Percentiles rank a stretch among this genome's conserved stretches.
Conservation (phyloP, 73 alveolate species). For the Paramecium pentaurelia region DNA sequence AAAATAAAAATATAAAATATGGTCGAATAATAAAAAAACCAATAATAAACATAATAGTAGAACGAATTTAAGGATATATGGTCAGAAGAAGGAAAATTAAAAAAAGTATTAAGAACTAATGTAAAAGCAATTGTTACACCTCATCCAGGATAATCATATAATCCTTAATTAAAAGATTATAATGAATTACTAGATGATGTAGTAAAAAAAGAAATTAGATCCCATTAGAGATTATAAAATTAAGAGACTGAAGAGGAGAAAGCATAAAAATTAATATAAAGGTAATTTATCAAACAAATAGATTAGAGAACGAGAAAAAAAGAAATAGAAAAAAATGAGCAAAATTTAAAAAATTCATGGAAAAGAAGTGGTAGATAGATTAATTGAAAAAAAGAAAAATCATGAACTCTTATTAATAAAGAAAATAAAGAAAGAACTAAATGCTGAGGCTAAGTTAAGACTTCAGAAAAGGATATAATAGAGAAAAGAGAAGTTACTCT, state of each 20-base stretch:
- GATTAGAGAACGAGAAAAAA: background rate
- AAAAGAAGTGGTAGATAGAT: background rate
- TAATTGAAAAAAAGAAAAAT: background rate
- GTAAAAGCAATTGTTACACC: background rate
- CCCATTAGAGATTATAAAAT: background rate
- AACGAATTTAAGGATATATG: background rate
- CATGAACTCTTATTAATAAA: background rate
- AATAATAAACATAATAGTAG: background rate
- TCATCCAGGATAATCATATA: conserved; percentile 47
- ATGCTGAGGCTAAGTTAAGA: background rate
- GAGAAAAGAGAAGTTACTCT: background rate
- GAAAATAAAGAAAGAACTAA: background rate
- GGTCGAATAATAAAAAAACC: background rate
- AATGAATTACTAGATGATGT: background rate
- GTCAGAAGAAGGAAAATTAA: background rate
- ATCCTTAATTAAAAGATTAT: background rate
- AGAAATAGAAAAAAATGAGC: background rate
- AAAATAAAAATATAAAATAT: background rate
- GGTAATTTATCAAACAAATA: background rate
- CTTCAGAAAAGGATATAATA: background rate
- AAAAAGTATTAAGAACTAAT: background rate
- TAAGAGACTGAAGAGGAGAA: background rate
- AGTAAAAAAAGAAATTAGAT: background rate
- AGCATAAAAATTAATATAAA: background rate
- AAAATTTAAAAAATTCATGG: background rate